These are phyloP conservation scores for Pelargonium citronellum DNA, from an alignment of 441 rosid genomes.

Conservation along the genomic window DNA sequence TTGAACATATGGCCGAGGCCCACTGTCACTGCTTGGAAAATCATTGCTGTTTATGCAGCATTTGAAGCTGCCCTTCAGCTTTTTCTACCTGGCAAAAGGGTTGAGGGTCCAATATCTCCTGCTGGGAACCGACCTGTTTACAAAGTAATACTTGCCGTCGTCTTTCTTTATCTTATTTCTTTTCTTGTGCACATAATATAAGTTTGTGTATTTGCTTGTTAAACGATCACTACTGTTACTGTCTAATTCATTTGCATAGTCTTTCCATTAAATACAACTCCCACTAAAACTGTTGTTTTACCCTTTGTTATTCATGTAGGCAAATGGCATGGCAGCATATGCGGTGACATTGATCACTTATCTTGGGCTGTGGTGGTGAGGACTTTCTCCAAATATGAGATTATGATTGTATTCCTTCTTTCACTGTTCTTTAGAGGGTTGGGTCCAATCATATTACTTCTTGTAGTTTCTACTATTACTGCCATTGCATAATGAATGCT, in stretches of 20 bases:
- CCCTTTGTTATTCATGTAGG: constrained; percentile 43
- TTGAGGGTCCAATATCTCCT: constrained; percentile 87
- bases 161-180: background rate
- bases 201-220: background rate
- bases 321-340: constrained; percentile 81
- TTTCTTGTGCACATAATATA: background rate
- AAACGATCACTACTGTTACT: background rate
- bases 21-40: constrained; percentile 55
- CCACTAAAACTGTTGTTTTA: background rate
- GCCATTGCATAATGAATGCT: background rate
- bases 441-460: background rate
- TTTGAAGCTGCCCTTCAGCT: constrained; percentile 93
- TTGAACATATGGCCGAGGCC: constrained; percentile 77
- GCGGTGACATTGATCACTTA: constrained; percentile 65
- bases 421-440: constrained; percentile 2
- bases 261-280: background rate
- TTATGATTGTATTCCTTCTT: background rate
- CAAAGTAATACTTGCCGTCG: constrained; percentile 43
- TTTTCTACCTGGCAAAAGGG: constrained; percentile 80
- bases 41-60: constrained; percentile 63
- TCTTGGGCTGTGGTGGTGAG: constrained; percentile 92
- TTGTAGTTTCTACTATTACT: background rate
- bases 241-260: background rate
- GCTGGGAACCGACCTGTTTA: constrained; percentile 77
- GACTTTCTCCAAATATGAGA: constrained; percentile 12